Percentiles rank a stretch among this genome's conserved stretches.
Evolutionary conservation across 148 eudicot genomes (phyloP).

Genomic region (Fallopia convolvulus): DNA sequence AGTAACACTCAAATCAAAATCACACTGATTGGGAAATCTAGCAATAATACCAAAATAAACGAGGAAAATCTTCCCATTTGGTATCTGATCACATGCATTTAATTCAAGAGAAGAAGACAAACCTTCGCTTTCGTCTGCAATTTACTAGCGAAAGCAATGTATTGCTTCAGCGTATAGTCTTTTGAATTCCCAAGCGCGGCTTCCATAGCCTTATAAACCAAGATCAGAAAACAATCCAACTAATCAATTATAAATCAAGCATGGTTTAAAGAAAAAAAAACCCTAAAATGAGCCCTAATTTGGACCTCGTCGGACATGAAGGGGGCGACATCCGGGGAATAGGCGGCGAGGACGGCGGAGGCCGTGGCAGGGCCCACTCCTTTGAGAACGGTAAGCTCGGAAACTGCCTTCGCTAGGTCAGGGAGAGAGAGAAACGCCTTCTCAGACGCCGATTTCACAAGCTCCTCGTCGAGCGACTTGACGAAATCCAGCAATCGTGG

Average conservation of each 20-base stretch:
- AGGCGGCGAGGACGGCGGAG: constrained; percentile 78
- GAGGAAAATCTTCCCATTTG: neutral
- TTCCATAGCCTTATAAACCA: constrained; percentile 57
- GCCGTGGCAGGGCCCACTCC: constrained; percentile 98
- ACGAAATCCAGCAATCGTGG: constrained; percentile 67
- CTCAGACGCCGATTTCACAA: constrained; percentile 54
- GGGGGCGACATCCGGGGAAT: constrained; percentile 66
- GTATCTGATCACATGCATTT: neutral
- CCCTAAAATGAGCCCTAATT: neutral
- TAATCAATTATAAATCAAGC: too few species aligned
- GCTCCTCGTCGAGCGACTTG: constrained; percentile 53
- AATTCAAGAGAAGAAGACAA: neutral
- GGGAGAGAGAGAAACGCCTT: constrained; percentile 65
- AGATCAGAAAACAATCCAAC: neutral
- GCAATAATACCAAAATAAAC: neutral
- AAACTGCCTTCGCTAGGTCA: constrained; percentile 52
- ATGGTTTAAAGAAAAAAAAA: too few species aligned
- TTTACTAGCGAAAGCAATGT: constrained; percentile 52
- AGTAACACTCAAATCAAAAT: neutral
- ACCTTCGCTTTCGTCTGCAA: constrained; percentile 77
- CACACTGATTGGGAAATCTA: neutral
- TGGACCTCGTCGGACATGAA: constrained; percentile 93
- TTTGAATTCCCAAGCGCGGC: constrained; percentile 65
- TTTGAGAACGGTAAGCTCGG: constrained; percentile 63
- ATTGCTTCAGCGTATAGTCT: constrained; percentile 75